These are phyloP conservation scores for Ceratocystis alfenasii DNA, from an alignment of 2,329 filamentous ascomycete genomes.

Conservation along the genomic window DNA sequence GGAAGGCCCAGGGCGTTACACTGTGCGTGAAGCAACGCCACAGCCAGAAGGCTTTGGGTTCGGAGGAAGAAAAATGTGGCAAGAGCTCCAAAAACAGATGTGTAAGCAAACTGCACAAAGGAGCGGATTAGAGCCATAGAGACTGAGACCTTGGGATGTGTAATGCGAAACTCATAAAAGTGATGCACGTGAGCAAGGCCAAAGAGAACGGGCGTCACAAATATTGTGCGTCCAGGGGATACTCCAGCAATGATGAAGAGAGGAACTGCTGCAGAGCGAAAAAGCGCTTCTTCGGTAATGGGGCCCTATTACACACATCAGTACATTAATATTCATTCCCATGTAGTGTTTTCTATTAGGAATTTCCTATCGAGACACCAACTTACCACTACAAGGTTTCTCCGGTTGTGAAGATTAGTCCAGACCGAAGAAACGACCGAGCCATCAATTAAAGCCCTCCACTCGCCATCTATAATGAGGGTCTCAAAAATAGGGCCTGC, in stretches of 20 bases:
- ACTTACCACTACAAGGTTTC: conserved; percentile 75
- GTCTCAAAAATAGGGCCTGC: conserved; percentile 71
- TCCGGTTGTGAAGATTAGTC: conserved; percentile 66
- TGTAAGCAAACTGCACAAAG: conserved; percentile 76
- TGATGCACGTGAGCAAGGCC: conserved; percentile 90
- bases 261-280: conserved; percentile 75
- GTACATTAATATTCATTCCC: conserved; percentile 3
- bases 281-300: conserved; percentile 84
- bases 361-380: neutral
- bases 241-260: conserved; percentile 63
- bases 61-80: conserved; percentile 80
- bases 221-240: conserved; percentile 50
- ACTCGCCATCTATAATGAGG: conserved; percentile 59
- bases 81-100: conserved; percentile 85
- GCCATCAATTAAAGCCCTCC: conserved; percentile 51
- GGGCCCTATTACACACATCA: conserved; percentile 42
- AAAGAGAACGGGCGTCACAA: conserved; percentile 78
- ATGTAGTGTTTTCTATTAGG: neutral
- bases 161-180: conserved; percentile 84
- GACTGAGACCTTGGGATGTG: conserved; percentile 58
- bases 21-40: conserved; percentile 68
- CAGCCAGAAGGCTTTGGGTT: conserved; percentile 67
- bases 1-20: conserved; percentile 91
- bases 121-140: conserved; percentile 56
- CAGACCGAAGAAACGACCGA: conserved; percentile 47